Conservation (phyloP, 2,329 filamentous ascomycete genomes). For the Helotiales sp. region DNA sequence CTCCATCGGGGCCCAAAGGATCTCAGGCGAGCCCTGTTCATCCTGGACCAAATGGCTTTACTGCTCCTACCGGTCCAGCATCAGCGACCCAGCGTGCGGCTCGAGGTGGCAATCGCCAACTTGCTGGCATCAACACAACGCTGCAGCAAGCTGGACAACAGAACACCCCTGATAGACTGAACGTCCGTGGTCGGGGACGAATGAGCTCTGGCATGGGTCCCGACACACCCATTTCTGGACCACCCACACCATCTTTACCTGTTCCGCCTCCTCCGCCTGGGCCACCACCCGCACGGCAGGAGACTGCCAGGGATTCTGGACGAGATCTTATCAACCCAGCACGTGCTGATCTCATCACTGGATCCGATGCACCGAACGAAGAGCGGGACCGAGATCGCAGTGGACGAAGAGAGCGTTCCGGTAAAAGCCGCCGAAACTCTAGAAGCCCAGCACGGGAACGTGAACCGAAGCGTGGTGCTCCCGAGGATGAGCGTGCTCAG, state of each 20-base stretch:
- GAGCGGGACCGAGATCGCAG: constrained; percentile 41
- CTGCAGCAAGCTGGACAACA: constrained; percentile 57
- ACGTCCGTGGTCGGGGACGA: constrained; percentile 43
- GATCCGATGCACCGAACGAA: constrained; percentile 20
- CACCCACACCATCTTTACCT: constrained; percentile 57
- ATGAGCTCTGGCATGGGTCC: constrained; percentile 50
- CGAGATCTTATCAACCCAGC: constrained; percentile 38
- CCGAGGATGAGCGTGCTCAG: constrained; percentile 37
- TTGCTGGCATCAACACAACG: constrained; percentile 64
- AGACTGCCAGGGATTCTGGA: constrained; percentile 28
- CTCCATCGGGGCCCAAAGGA: constrained; percentile 42
- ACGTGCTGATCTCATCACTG: constrained; percentile 41
- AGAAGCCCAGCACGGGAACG: constrained; percentile 38
- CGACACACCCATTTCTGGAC: constrained; percentile 58
- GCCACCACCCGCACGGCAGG: constrained; percentile 26
- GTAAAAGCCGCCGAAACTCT: constrained; percentile 41
- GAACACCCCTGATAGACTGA: constrained; percentile 43
- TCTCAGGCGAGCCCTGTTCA: constrained; percentile 38
- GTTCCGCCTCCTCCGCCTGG: constrained; percentile 49
- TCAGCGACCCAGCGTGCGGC: constrained; percentile 41
- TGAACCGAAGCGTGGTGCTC: constrained; percentile 37
- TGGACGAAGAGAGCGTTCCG: constrained; percentile 39
- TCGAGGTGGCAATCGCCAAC: constrained; percentile 51
- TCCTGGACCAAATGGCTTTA: constrained; percentile 35
- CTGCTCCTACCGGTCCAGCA: constrained; percentile 43